Conservation (phyloP, 768 basidiomycete genomes). For the Termitomyces titanicus region DNA sequence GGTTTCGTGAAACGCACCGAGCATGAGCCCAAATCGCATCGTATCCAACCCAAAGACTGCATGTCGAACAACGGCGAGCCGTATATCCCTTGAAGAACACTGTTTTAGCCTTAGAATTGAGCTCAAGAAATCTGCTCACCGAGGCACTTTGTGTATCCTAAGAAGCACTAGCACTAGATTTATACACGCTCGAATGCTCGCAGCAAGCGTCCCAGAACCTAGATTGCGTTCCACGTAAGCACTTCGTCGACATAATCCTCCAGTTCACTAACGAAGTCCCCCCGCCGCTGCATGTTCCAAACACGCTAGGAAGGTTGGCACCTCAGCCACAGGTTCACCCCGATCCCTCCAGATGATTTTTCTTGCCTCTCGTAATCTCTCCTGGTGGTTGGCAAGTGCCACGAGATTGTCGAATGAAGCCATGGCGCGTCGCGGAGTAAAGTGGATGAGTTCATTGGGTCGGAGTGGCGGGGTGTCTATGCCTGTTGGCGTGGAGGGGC, state of each 20-base stretch:
- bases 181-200: constrained; percentile 76
- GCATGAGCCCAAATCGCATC: constrained; percentile 82
- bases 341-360: constrained; percentile 81
- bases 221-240: neutral
- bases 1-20: constrained; percentile 44
- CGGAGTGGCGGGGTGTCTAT: constrained; percentile 2
- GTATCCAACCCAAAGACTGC: constrained; percentile 85
- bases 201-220: constrained; percentile 84
- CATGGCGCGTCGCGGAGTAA: constrained; percentile 56
- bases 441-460: constrained; percentile 31
- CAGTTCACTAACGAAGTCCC: constrained; percentile 56
- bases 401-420: constrained; percentile 83
- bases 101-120: neutral
- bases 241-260: neutral
- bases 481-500: constrained; percentile 10
- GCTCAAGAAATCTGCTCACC: constrained; percentile 37
- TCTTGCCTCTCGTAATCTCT: constrained; percentile 65
- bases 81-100: constrained; percentile 44
- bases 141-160: constrained; percentile 61
- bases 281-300: constrained; percentile 69
- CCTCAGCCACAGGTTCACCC: constrained; percentile 70
- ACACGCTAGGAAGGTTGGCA: constrained; percentile 61
- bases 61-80: constrained; percentile 66
- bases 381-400: constrained; percentile 81
- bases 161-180: constrained; percentile 80